These are phyloP conservation scores for Mayamaea pseudoterrestris DNA, from an alignment of 108 stramenopile species.

Conservation along the genomic window DNA sequence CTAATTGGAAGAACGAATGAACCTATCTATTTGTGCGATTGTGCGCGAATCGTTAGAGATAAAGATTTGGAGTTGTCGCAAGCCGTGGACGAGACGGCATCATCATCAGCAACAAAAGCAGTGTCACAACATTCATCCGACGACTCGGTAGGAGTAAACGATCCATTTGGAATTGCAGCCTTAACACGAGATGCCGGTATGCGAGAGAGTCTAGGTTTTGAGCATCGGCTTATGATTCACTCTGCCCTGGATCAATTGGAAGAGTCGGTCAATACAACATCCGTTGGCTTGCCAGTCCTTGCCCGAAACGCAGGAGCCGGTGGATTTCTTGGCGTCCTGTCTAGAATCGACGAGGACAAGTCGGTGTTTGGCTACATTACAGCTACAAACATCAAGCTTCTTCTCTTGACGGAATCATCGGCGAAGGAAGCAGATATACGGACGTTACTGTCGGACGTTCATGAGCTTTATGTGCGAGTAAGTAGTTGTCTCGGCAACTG, in stretches of 20 bases:
- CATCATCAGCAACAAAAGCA: too few species aligned
- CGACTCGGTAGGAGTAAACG: background rate
- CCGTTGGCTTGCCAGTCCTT: background rate
- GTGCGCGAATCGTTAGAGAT: background rate
- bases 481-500: too few species aligned
- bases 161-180: constrained; percentile 2
- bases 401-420: background rate
- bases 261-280: constrained; percentile 1
- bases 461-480: too few species aligned
- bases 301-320: too few species aligned
- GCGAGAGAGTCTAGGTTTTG: background rate
- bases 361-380: constrained; percentile 3
- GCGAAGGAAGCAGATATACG: too few species aligned
- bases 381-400: constrained; percentile 5
- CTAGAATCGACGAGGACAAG: background rate
- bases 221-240: constrained; percentile 1
- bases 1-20: constrained; percentile 4
- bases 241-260: constrained; percentile 1
- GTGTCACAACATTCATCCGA: too few species aligned
- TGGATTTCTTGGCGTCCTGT: background rate
- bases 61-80: background rate
- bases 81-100: background rate
- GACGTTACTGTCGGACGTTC: too few species aligned
- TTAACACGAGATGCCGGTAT: background rate
- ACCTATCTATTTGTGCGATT: constrained; percentile 4